These are phyloP conservation scores for Aureobasidium uvarum DNA, from an alignment of 2,329 filamentous ascomycete genomes.

Conservation along the genomic window DNA sequence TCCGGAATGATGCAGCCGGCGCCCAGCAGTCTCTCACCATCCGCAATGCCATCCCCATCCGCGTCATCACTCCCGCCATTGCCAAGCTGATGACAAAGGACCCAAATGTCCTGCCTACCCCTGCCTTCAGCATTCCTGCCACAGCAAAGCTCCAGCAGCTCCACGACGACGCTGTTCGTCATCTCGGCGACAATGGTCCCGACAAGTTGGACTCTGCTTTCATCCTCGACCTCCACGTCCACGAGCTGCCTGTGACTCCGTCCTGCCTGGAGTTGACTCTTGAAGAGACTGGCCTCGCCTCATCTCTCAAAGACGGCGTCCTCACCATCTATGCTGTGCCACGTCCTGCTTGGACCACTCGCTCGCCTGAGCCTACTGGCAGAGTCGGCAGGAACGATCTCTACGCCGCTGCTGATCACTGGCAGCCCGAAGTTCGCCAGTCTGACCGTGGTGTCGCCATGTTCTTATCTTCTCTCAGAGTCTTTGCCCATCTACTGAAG, in stretches of 20 bases:
- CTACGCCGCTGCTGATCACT: conserved; percentile 33
- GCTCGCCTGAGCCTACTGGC: neutral
- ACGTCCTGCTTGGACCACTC: conserved; percentile 24
- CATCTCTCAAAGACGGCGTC: conserved; percentile 31
- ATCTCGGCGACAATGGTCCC: conserved; percentile 31
- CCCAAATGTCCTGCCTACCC: conserved; percentile 26
- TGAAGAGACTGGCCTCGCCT: conserved; percentile 29
- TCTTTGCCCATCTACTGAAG: conserved; percentile 35
- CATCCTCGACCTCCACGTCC: conserved; percentile 36
- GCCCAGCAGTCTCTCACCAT: conserved; percentile 7
- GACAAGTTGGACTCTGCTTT: conserved; percentile 23
- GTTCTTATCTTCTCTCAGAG: conserved; percentile 39
- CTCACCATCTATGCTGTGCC: conserved; percentile 36
- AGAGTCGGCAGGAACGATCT: conserved; percentile 33
- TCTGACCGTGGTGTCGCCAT: conserved; percentile 39
- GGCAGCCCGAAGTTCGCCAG: conserved; percentile 35
- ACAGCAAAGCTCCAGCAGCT: conserved; percentile 33
- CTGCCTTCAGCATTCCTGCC: conserved; percentile 29
- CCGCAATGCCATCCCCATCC: conserved; percentile 30
- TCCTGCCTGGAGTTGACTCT: conserved; percentile 31
- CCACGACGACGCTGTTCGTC: conserved; percentile 31
- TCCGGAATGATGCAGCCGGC: neutral
- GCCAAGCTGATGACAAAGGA: conserved; percentile 28
- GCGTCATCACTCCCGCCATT: conserved; percentile 35
- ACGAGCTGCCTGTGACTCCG: conserved; percentile 35